Conservation (phyloP, 352 stramenopile genomes). For the Pythium grandisporangium region DNA sequence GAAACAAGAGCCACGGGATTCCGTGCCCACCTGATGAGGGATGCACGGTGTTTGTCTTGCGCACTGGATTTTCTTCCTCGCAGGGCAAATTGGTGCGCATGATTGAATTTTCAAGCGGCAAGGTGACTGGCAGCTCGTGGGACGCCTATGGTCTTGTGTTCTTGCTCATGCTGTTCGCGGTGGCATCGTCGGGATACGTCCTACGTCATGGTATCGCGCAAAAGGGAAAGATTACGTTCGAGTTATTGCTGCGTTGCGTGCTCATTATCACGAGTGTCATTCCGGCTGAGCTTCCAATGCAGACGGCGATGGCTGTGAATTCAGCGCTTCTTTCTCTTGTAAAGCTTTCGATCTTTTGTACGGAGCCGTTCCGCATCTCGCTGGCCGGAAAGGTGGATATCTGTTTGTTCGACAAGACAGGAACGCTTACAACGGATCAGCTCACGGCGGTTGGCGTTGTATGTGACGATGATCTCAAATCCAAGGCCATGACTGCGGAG, state of each 20-base stretch:
- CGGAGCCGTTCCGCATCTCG: conserved; percentile 97
- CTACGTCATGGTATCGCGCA: conserved; percentile 82
- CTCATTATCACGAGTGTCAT: conserved; percentile 99
- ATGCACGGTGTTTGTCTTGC: conserved; percentile 91
- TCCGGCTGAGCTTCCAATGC: conserved; percentile 97
- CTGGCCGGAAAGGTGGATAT: conserved; percentile 94
- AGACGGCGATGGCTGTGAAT: conserved; percentile 96
- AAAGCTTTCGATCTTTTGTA: conserved; percentile 97
- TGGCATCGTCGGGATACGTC: conserved; percentile 92
- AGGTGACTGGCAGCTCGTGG: conserved; percentile 90
- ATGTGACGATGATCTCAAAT: conserved; percentile 58
- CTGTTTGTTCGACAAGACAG: conserved; percentile 99
- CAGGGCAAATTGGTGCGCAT: conserved; percentile 98
- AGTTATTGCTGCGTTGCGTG: conserved; percentile 95
- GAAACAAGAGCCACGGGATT: conserved; percentile 25
- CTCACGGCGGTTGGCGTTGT: conserved; percentile 92
- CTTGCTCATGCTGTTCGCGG: conserved; percentile 95
- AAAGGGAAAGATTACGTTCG: conserved; percentile 92
- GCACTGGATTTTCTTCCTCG: conserved; percentile 96
- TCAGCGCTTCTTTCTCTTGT: conserved; percentile 92
- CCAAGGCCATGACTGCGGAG: conserved; percentile 7
- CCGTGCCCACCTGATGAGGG: conserved; percentile 85
- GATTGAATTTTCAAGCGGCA: conserved; percentile 97
- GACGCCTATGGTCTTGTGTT: conserved; percentile 96
- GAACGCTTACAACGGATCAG: conserved; percentile 96